phyloP scores from a whole-genome alignment of 129 eudicot species.

The Solidago caesia region DNA sequence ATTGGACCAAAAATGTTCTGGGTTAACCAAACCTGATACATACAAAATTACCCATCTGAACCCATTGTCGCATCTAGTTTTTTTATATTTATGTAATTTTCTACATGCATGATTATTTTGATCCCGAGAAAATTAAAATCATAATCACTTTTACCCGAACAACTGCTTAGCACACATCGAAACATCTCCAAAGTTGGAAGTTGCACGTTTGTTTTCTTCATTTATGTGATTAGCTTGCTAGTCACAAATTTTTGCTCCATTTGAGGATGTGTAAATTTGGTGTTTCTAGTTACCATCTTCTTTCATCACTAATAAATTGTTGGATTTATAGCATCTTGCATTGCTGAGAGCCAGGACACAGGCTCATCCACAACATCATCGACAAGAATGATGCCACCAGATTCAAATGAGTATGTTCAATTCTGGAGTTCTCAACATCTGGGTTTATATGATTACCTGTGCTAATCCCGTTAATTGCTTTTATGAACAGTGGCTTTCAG shows the following conservation, averaged over 20 bases:
- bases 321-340: conserved; percentile 64
- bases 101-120: neutral
- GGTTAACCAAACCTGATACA: too few relatives aligned
- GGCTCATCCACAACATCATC: conserved; percentile 78
- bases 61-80: too few relatives aligned
- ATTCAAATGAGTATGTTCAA: conserved; percentile 64
- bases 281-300: neutral
- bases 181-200: neutral
- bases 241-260: neutral
- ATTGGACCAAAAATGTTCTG: too few relatives aligned
- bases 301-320: conserved; percentile 5
- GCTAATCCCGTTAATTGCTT: conserved; percentile 10
- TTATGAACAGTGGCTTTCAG: conserved; percentile 65
- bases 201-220: neutral
- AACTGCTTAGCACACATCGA: neutral
- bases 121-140: neutral
- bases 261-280: neutral
- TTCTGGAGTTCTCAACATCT: neutral
- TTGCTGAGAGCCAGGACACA: conserved; percentile 77
- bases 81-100: too few relatives aligned
- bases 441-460: neutral
- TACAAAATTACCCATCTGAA: too few relatives aligned
- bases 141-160: neutral
- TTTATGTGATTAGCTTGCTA: neutral
- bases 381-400: conserved; percentile 76